These are phyloP conservation scores for Luffa aegyptiaca DNA, from an alignment of 306 rosid genomes.

Conservation along the genomic window DNA sequence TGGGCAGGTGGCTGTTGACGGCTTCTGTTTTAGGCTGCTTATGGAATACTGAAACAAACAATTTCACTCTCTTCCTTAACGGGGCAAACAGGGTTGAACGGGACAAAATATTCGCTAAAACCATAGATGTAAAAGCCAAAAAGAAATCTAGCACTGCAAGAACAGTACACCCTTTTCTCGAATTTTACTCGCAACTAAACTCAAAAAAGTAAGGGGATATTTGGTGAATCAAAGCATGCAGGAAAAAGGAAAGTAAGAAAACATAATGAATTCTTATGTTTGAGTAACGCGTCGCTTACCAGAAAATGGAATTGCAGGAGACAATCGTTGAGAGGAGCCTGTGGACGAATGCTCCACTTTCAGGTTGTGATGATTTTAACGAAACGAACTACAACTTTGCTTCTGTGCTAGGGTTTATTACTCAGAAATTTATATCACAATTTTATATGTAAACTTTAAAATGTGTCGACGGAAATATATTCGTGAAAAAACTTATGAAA, in stretches of 20 bases:
- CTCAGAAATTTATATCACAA: too few relatives aligned
- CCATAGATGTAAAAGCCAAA: conserved; percentile 13
- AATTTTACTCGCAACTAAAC: conserved; percentile 24
- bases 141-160: conserved; percentile 19
- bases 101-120: conserved; percentile 1
- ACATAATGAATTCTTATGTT: not conserved
- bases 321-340: not conserved
- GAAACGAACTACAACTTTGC: too few relatives aligned
- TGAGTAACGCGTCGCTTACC: not conserved
- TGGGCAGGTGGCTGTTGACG: too few relatives aligned
- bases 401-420: too few relatives aligned
- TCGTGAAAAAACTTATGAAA: too few relatives aligned
- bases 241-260: not conserved
- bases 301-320: not conserved
- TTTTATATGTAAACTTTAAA: too few relatives aligned
- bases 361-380: not conserved
- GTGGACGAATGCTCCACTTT: not conserved
- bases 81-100: not conserved
- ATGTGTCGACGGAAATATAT: too few relatives aligned
- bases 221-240: conserved; percentile 14
- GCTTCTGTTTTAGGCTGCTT: too few relatives aligned
- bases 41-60: too few relatives aligned
- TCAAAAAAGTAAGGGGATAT: conserved; percentile 31
- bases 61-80: too few relatives aligned
- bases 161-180: conserved; percentile 17